A percentile compares a stretch with the other conserved stretches of the same genome.
Evolutionary conservation across 2,329 filamentous ascomycete species (phyloP).

Genomic region (Volutella citrinella): DNA sequence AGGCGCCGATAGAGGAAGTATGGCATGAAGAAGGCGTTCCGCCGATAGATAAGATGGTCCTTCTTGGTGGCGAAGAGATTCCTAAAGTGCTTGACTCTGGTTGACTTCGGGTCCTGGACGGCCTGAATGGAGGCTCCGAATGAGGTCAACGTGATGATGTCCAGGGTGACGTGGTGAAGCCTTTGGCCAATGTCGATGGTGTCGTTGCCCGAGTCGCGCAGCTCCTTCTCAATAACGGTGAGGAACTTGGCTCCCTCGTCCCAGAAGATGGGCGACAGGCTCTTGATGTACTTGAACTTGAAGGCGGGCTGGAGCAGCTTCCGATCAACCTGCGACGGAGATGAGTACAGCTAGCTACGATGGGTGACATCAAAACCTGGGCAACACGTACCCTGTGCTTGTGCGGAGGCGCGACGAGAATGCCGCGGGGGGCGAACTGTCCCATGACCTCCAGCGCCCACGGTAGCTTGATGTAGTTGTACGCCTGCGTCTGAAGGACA

Average conservation of each 20-base stretch:
- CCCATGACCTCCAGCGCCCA: constrained; percentile 13
- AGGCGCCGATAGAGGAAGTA: constrained; percentile 9
- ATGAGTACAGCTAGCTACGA: constrained; percentile 1
- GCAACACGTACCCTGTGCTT: constrained; percentile 7
- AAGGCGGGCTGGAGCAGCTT: constrained; percentile 61
- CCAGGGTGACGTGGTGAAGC: constrained; percentile 43
- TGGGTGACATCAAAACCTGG: neutral
- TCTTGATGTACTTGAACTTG: constrained; percentile 79
- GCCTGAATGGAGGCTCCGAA: constrained; percentile 13
- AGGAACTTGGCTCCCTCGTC: constrained; percentile 47
- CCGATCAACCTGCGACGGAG: constrained; percentile 6
- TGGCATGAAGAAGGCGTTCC: constrained; percentile 7
- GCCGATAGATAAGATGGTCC: constrained; percentile 7
- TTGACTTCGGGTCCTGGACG: constrained; percentile 7
- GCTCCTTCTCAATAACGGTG: constrained; percentile 8
- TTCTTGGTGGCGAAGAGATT: constrained; percentile 13
- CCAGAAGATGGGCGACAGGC: constrained; percentile 85
- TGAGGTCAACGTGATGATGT: constrained; percentile 47
- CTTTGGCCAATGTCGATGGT: constrained; percentile 48
- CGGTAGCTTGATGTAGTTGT: constrained; percentile 33
- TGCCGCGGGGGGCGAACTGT: constrained; percentile 7
- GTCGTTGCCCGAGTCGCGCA: constrained; percentile 2
- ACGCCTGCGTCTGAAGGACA: constrained; percentile 64
- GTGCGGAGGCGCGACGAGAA: constrained; percentile 9
- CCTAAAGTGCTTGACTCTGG: constrained; percentile 10